A percentile compares a stretch with the other conserved stretches of the same genome.
phyloP scores from a whole-genome alignment of 345 rosid genomes.

The Lepidium didymum region DNA sequence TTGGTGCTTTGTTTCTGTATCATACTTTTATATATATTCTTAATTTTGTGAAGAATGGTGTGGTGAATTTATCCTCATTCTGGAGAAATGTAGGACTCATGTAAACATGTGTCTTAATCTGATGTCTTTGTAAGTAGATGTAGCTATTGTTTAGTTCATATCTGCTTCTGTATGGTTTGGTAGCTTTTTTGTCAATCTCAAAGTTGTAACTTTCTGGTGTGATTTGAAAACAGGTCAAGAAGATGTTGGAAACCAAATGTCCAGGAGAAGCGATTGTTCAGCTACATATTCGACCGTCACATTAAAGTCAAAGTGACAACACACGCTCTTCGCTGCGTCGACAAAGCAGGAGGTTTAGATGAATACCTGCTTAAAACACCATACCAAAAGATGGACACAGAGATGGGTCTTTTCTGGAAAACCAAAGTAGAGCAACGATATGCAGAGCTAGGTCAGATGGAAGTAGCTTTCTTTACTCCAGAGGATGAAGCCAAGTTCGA shows the following conservation, averaged over 20 bases:
- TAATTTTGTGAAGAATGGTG: not conserved
- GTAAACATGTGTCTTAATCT: not conserved
- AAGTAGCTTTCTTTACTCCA: conserved; percentile 61
- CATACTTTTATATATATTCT: not conserved
- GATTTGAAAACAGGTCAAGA: conserved; percentile 46
- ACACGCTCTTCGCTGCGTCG: conserved; percentile 94
- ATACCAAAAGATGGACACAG: conserved; percentile 90
- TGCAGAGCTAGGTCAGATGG: conserved; percentile 73
- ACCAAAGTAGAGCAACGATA: conserved; percentile 82
- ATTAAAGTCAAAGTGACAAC: conserved; percentile 85
- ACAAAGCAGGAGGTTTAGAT: conserved; percentile 96
- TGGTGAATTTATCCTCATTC: not conserved
- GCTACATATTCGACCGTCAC: conserved; percentile 85
- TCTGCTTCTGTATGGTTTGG: not conserved
- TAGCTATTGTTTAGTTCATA: not conserved
- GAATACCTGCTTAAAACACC: conserved; percentile 94
- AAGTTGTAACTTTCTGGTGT: not conserved
- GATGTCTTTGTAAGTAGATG: not conserved
- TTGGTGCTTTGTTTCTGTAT: not conserved
- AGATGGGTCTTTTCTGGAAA: conserved; percentile 88
- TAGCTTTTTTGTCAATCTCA: not conserved
- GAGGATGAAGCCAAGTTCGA: conserved; percentile 76
- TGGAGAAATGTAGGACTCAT: not conserved
- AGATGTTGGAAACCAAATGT: conserved; percentile 92
- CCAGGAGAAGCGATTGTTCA: conserved; percentile 85